Percentiles rank a stretch among this genome's conserved stretches.
Conservation (phyloP, 176 grass and related monocot species). For the Paspalum notatum region DNA sequence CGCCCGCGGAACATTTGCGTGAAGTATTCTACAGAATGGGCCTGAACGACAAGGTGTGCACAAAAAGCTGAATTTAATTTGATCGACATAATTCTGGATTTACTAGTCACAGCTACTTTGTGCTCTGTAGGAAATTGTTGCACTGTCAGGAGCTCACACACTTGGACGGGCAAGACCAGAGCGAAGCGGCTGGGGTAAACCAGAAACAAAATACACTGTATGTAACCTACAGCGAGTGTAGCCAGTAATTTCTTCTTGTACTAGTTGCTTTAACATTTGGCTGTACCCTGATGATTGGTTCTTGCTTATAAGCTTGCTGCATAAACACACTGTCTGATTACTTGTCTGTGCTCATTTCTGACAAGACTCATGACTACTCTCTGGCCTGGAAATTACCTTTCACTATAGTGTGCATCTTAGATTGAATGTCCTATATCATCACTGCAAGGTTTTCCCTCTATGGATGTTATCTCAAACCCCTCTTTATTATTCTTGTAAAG, state of each 20-base stretch:
- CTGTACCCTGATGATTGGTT: background rate
- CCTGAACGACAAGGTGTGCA: constrained; percentile 75
- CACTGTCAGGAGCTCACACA: constrained; percentile 94
- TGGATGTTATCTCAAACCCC: background rate
- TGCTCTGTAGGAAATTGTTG: constrained; percentile 81
- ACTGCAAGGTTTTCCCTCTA: background rate
- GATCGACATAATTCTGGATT: background rate
- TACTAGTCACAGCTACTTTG: constrained; percentile 24
- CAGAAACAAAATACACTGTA: constrained; percentile 96
- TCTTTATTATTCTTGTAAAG: constrained; percentile 4
- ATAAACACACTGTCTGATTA: background rate
- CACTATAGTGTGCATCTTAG: constrained; percentile 2
- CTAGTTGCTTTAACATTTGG: background rate
- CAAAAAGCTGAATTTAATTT: constrained; percentile 7
- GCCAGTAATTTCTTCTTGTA: background rate
- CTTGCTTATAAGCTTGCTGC: background rate
- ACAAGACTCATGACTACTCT: constrained; percentile 26
- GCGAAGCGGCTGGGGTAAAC: constrained; percentile 95
- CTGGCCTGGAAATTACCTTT: background rate
- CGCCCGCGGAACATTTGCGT: constrained; percentile 86
- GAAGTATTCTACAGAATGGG: constrained; percentile 99
- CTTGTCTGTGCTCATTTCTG: background rate
- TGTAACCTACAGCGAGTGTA: constrained; percentile 31
- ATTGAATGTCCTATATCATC: background rate
- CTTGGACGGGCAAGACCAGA: constrained; percentile 90